A percentile compares a stretch with the other conserved stretches of the same genome.
Conservation (phyloP, 2,329 filamentous ascomycete species). For the Onygenales sp. region DNA sequence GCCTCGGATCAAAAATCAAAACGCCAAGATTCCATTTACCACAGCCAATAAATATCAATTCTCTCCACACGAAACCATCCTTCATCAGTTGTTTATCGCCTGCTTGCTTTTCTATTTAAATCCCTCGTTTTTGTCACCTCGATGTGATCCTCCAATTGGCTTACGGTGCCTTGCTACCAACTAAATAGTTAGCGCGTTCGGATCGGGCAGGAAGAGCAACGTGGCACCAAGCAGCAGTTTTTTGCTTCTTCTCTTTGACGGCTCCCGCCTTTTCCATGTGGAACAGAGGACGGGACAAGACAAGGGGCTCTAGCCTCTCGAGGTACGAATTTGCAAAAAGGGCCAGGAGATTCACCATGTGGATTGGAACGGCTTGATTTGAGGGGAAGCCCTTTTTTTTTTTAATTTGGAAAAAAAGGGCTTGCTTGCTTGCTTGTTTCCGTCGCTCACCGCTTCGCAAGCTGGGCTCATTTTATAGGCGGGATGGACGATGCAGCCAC, state of each 20-base stretch:
- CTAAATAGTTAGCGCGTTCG: neutral
- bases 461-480: neutral
- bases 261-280: neutral
- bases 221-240: slow-evolving; percentile 4
- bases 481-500: neutral
- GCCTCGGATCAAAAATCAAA: too few species aligned
- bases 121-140: neutral
- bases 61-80: too few species aligned
- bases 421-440: neutral
- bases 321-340: neutral
- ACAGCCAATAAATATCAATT: too few species aligned
- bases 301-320: neutral
- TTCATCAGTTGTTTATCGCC: too few species aligned
- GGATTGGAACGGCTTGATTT: neutral
- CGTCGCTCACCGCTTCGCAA: neutral
- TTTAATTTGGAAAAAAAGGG: neutral
- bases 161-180: neutral
- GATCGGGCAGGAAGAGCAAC: slow-evolving; percentile 4
- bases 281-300: neutral
- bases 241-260: neutral
- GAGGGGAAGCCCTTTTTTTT: neutral
- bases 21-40: too few species aligned
- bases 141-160: neutral
- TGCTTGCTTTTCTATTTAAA: neutral
- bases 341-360: neutral